phyloP scores from a whole-genome alignment of 352 stramenopile genomes.

The Phytopythium mirpurense region DNA sequence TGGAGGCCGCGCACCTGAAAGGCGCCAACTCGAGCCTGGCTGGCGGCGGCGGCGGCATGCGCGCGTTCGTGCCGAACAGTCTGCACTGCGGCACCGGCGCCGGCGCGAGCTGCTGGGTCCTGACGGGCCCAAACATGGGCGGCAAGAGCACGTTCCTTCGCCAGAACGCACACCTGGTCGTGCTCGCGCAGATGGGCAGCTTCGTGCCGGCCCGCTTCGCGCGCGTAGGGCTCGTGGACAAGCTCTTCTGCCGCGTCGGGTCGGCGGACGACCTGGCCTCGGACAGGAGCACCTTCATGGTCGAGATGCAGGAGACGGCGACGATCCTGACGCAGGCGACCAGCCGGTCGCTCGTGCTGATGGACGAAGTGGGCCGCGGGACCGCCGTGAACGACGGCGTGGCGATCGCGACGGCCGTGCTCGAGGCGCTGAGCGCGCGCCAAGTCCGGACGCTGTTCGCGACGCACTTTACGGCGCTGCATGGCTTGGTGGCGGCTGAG shows the following conservation, averaged over 20 bases:
- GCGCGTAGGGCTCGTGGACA: slow-evolving; percentile 66
- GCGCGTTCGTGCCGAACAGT: slow-evolving; percentile 72
- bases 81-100: slow-evolving; percentile 31
- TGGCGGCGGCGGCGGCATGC: slow-evolving; percentile 17
- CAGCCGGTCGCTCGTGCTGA: slow-evolving; percentile 72
- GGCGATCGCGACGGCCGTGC: slow-evolving; percentile 71
- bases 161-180: slow-evolving; percentile 68
- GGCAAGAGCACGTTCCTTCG: slow-evolving; percentile 85
- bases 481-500: slow-evolving; percentile 25
- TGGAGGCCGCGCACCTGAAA: slow-evolving; percentile 53
- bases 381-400: slow-evolving; percentile 76
- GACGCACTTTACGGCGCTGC: slow-evolving; percentile 80
- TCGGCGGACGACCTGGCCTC: slow-evolving; percentile 75
- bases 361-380: slow-evolving; percentile 85
- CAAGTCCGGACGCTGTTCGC: slow-evolving; percentile 71
- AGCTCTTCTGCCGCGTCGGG: slow-evolving; percentile 78
- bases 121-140: slow-evolving; percentile 89
- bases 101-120: slow-evolving; percentile 52
- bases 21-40: slow-evolving; percentile 33
- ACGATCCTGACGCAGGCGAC: slow-evolving; percentile 74
- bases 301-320: slow-evolving; percentile 86
- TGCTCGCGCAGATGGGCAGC: slow-evolving; percentile 78
- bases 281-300: slow-evolving; percentile 83
- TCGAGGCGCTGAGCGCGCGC: slow-evolving; percentile 61
- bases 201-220: slow-evolving; percentile 78